phyloP scores from a whole-genome alignment of 306 rosid species.

The Bauhinia variegata region DNA sequence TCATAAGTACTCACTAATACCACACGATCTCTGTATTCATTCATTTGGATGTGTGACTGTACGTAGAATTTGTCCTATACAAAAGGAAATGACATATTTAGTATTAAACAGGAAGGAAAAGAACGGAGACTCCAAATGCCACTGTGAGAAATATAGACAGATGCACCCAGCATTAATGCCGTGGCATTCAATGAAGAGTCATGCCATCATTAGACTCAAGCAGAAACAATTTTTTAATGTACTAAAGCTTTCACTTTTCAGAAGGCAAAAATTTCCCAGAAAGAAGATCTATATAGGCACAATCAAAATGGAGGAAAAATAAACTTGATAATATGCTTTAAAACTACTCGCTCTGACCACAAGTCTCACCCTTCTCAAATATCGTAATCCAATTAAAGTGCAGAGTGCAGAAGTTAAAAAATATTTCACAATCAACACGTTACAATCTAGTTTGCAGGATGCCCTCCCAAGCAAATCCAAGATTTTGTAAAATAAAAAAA shows the following conservation, averaged over 20 bases:
- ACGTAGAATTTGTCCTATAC: slow-evolving; percentile 84
- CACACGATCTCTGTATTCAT: slow-evolving; percentile 92
- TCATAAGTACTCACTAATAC: slow-evolving; percentile 60
- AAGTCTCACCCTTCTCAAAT: background rate
- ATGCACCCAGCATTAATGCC: slow-evolving; percentile 6
- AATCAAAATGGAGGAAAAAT: background rate
- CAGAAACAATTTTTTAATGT: slow-evolving; percentile 11
- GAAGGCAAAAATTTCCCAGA: background rate
- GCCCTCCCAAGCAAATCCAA: background rate
- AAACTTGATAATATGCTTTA: background rate
- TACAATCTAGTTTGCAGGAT: background rate
- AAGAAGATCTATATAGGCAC: background rate
- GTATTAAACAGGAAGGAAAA: slow-evolving; percentile 26
- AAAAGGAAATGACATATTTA: slow-evolving; percentile 9
- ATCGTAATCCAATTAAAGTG: background rate
- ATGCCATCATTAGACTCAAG: background rate
- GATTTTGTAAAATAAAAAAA: too few relatives aligned
- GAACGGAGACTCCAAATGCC: background rate
- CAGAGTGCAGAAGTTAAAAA: background rate
- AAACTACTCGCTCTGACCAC: background rate
- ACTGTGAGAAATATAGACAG: slow-evolving; percentile 4
- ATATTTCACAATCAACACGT: background rate
- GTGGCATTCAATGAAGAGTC: slow-evolving; percentile 18
- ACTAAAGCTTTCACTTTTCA: slow-evolving; percentile 7
- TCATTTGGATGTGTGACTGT: slow-evolving; percentile 92